A percentile compares a stretch with the other conserved stretches of the same genome.
phyloP scores from a whole-genome alignment of 75 land plant species.

The Isoetes taiwanensis region DNA sequence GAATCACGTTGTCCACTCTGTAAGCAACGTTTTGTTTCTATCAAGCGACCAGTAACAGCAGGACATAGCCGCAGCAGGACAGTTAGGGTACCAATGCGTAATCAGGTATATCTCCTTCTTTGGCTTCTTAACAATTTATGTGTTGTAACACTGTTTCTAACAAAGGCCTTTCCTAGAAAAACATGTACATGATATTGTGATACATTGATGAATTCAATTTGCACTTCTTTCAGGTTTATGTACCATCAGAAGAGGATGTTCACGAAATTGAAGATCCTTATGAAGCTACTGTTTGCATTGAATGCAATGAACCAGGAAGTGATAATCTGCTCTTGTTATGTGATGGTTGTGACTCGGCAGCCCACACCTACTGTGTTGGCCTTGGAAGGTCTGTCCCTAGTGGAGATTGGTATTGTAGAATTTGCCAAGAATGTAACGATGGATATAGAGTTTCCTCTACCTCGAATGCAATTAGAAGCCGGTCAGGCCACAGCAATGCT shows the following conservation, averaged over 20 bases:
- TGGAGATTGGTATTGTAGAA: slow-evolving; percentile 89
- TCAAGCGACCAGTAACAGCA: slow-evolving; percentile 38
- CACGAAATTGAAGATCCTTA: slow-evolving; percentile 65
- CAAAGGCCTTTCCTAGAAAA: too few species aligned
- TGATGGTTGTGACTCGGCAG: slow-evolving; percentile 84
- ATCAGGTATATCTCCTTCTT: slow-evolving; percentile 44
- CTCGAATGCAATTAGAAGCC: too few species aligned
- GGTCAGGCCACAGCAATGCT: too few species aligned
- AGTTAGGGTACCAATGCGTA: slow-evolving; percentile 50
- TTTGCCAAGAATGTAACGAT: slow-evolving; percentile 16
- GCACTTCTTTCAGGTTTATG: slow-evolving; percentile 52
- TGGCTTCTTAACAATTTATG: not conserved
- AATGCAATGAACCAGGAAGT: slow-evolving; percentile 79
- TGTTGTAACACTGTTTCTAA: too few species aligned
- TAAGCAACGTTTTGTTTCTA: slow-evolving; percentile 75
- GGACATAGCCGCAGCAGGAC: slow-evolving; percentile 36
- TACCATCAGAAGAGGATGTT: slow-evolving; percentile 93
- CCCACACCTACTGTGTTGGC: slow-evolving; percentile 96
- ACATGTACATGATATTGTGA: too few species aligned
- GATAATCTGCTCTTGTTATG: slow-evolving; percentile 82
- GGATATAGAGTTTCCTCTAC: too few species aligned
- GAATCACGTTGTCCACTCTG: slow-evolving; percentile 97
- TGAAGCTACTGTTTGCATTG: slow-evolving; percentile 63
- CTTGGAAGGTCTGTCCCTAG: slow-evolving; percentile 82
- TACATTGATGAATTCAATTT: too few species aligned